These are phyloP conservation scores for Suillus ampliporus DNA, from an alignment of 768 basidiomycete species.

Conservation along the genomic window DNA sequence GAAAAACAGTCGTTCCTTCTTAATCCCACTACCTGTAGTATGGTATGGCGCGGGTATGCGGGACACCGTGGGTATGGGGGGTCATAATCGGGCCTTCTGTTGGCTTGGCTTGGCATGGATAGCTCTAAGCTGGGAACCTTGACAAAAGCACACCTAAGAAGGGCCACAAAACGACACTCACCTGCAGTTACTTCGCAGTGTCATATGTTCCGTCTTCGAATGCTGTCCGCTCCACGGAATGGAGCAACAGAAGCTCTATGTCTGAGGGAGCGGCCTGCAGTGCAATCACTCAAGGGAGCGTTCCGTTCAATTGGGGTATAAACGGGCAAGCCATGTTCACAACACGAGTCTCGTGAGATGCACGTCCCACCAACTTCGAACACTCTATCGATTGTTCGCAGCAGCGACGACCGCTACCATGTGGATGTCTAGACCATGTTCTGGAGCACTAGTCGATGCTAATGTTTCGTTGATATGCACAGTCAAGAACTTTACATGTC, in stretches of 20 bases:
- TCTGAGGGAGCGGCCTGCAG: constrained; percentile 62
- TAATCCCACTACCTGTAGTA: no score
- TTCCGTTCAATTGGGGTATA: constrained; percentile 57
- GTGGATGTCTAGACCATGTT: constrained; percentile 84
- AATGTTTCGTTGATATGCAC: constrained; percentile 70
- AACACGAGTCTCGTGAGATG: constrained; percentile 12
- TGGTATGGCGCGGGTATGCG: no score
- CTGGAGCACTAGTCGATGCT: constrained; percentile 76
- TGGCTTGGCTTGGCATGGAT: no score
- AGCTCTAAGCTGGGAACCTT: no score
- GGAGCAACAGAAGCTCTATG: constrained; percentile 68
- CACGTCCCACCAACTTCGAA: constrained; percentile 54
- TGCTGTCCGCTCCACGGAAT: constrained; percentile 95
- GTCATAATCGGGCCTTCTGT: no score
- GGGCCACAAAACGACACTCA: constrained; percentile 87
- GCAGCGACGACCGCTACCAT: constrained; percentile 83
- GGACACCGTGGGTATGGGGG: no score
- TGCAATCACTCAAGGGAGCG: constrained; percentile 62
- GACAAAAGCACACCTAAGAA: constrained; percentile 71
- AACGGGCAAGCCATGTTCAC: constrained; percentile 40
- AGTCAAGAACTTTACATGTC: constrained; percentile 90
- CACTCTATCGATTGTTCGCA: constrained; percentile 71
- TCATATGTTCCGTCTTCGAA: constrained; percentile 74
- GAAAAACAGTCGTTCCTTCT: no score
- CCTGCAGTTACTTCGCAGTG: constrained; percentile 83